A percentile compares a stretch with the other conserved stretches of the same genome.
Evolutionary conservation across 306 rosid genomes (phyloP).

Genomic region (Casuarina equisetifolia): DNA sequence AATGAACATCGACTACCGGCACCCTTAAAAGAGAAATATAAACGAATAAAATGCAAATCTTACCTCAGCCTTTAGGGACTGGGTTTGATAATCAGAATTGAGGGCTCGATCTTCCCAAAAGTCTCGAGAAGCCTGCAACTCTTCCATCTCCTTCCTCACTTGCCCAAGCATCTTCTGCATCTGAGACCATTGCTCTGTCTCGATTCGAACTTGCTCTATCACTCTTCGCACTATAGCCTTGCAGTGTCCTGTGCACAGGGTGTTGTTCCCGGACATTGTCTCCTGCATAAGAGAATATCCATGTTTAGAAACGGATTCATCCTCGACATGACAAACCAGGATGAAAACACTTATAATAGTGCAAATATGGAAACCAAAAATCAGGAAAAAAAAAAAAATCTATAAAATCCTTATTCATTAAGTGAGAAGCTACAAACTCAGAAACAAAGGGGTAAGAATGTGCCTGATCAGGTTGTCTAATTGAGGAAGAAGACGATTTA

Average conservation of each 20-base stretch:
- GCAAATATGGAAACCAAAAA: too few relatives aligned
- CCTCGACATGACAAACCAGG: not conserved
- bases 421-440: conserved; percentile 9
- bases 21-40: too few relatives aligned
- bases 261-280: conserved; percentile 41
- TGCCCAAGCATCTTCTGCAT: conserved; percentile 89
- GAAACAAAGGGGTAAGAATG: conserved; percentile 13
- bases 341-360: not conserved
- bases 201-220: conserved; percentile 82
- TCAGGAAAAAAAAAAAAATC: not conserved
- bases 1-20: too few relatives aligned
- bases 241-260: conserved; percentile 76
- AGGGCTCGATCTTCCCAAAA: conserved; percentile 80
- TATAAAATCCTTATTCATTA: not conserved
- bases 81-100: conserved; percentile 54
- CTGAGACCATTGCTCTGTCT: conserved; percentile 97
- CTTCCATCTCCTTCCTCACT: conserved; percentile 93
- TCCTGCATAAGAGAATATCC: conserved; percentile 40
- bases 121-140: conserved; percentile 79
- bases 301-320: conserved; percentile 10
- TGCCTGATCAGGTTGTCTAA: conserved; percentile 41
- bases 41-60: conserved; percentile 18
- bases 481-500: conserved; percentile 41
- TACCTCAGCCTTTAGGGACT: conserved; percentile 55
- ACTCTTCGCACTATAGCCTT: conserved; percentile 72